Base-by-base conservation (phyloP, 257 asterid genomes). In the Ilex aquifolium region DNA sequence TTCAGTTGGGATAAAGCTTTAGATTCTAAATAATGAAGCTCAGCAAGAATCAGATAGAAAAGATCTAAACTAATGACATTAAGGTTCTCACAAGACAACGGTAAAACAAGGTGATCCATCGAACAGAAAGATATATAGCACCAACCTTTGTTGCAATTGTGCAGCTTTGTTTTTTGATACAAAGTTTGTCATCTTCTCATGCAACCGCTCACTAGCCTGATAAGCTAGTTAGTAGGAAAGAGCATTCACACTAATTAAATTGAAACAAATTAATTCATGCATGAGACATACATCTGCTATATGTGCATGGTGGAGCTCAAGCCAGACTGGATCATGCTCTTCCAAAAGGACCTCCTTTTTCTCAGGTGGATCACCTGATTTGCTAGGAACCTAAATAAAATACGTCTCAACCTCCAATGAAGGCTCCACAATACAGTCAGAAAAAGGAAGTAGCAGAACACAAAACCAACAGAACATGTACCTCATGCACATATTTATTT, bases 301-400 rank as follows among this genome's bases (percentile, higher is more conserved):
- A 81, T 88, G 97, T 76, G 78, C 51, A 80, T 88, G 95, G 52
- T 95, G 81, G 61, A 92, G 86, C 82, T 92, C 98, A 66, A 92
- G 88, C 98, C 98, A 92, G 69, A 92, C 81, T 61, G 95, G 85
- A 78, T 92, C 98, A 54, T 76, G 85, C 77, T 92, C 98, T 77
- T 88, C 97, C 79, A 92, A 71, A 73, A 92, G 93, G 65, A 84
- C 83, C 75, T 88, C 98, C 76, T 85, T 92, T 68, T 49, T 76
- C 83, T 85, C 93, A 63, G 97, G 92, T 27, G 72, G 68, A 55
- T 95, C 95, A 57, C 95, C 97, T 31, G 95, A 53, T 75, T 87
- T 87, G 85, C 95, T 80, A 52, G 95, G 88, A 72, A 82, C 78
- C 98, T 92, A 62, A 50, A 80, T 64, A 40, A 75, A 68, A 51